A percentile compares a stretch with the other conserved stretches of the same genome.
phyloP scores from a whole-genome alignment of 2,329 filamentous ascomycete genomes.

The Alternaria rosae region DNA sequence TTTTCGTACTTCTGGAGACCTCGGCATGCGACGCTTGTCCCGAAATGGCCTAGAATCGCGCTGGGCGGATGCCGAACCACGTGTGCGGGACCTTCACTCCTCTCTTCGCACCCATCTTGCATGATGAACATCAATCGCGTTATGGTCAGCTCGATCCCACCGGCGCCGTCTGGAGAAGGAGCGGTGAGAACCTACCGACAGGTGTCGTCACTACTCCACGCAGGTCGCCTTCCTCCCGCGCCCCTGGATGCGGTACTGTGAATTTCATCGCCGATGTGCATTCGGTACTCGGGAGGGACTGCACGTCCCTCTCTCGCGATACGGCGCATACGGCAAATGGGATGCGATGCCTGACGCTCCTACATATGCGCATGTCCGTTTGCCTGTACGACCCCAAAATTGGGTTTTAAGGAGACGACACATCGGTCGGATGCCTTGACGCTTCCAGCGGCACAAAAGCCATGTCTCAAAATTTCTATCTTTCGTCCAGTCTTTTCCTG shows the following conservation, averaged over 20 bases:
- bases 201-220: background rate
- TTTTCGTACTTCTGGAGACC: slow-evolving; percentile 21
- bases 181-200: slow-evolving; percentile 22
- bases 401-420: slow-evolving; percentile 1
- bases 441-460: background rate
- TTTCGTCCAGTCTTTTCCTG: background rate
- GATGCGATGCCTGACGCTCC: background rate
- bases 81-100: slow-evolving; percentile 17
- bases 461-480: background rate
- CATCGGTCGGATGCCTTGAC: slow-evolving; percentile 8
- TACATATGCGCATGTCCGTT: slow-evolving; percentile 11
- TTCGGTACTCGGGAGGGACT: slow-evolving; percentile 2
- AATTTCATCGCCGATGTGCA: background rate
- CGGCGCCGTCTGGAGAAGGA: background rate
- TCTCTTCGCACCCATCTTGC: background rate
- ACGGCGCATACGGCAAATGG: background rate
- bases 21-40: slow-evolving; percentile 16
- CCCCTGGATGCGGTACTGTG: background rate
- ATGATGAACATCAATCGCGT: background rate
- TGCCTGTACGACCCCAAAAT: slow-evolving; percentile 12
- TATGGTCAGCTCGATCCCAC: background rate
- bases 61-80: slow-evolving; percentile 17
- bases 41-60: slow-evolving; percentile 13
- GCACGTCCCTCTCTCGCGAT: background rate
- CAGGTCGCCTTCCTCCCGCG: slow-evolving; percentile 13